Percentiles rank a stretch among this genome's conserved stretches.
phyloP scores from a whole-genome alignment of 306 rosid genomes.

The Medicago arabica region DNA sequence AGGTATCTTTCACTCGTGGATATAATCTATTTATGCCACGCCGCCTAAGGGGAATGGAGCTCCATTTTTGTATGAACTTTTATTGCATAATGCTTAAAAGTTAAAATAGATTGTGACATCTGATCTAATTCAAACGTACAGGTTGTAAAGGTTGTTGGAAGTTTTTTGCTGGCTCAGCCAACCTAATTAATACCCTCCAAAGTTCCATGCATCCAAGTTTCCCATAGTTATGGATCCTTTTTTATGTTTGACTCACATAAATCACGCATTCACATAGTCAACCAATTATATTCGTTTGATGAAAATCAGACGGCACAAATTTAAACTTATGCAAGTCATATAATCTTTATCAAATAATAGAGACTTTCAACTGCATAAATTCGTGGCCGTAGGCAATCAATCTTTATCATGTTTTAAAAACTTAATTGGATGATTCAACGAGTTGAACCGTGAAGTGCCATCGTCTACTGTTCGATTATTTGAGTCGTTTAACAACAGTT shows the following conservation, averaged over 20 bases:
- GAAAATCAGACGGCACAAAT: not conserved
- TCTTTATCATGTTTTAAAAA: too few relatives aligned
- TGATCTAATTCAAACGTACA: constrained; percentile 9
- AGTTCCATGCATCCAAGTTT: not conserved
- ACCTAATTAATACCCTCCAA: constrained; percentile 39
- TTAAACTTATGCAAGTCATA: not conserved
- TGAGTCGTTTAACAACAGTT: too few relatives aligned
- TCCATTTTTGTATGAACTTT: not conserved
- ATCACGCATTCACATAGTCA: not conserved
- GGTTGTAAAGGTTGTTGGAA: constrained; percentile 36
- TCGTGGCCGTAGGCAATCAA: too few relatives aligned
- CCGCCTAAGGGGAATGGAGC: not conserved
- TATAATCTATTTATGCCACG: not conserved
- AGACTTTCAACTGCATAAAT: too few relatives aligned
- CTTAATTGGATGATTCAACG: too few relatives aligned
- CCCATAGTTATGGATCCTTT: constrained; percentile 11
- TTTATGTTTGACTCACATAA: not conserved
- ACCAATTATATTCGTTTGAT: not conserved
- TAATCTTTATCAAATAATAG: too few relatives aligned
- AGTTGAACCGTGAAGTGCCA: too few relatives aligned
- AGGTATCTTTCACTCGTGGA: not conserved
- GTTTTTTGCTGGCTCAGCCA: constrained; percentile 43
- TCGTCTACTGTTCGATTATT: too few relatives aligned
- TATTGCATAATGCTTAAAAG: not conserved
- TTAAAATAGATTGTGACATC: not conserved